These are phyloP conservation scores for Aspergillus latus DNA, from an alignment of 2,329 filamentous ascomycete species.

Conservation along the genomic window DNA sequence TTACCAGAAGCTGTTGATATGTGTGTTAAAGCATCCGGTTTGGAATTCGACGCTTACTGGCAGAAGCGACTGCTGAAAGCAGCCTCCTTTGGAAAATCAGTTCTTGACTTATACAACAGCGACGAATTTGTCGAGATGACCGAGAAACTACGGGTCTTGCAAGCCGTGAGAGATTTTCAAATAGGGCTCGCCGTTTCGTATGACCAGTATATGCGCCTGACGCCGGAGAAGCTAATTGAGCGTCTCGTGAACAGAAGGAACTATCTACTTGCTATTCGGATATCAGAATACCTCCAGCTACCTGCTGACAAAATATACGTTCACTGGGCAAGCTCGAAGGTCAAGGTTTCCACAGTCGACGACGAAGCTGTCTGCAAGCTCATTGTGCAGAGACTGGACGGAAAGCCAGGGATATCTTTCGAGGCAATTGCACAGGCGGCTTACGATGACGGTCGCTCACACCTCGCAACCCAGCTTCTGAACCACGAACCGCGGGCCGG, in stretches of 20 bases:
- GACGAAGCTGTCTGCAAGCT: constrained; percentile 84
- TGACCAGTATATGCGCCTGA: constrained; percentile 88
- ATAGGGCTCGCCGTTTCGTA: constrained; percentile 88
- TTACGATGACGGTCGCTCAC: constrained; percentile 85
- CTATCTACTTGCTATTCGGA: constrained; percentile 83
- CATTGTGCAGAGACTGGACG: constrained; percentile 81
- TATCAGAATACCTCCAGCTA: constrained; percentile 82
- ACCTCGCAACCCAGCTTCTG: constrained; percentile 85
- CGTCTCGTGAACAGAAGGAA: constrained; percentile 85
- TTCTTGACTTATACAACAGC: constrained; percentile 94
- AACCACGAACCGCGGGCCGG: constrained; percentile 93
- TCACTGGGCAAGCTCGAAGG: constrained; percentile 95
- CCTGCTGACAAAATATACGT: constrained; percentile 90
- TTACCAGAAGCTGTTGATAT: constrained; percentile 91
- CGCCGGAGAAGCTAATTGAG: constrained; percentile 81
- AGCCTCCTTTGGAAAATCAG: constrained; percentile 95
- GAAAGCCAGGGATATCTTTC: constrained; percentile 91
- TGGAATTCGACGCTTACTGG: constrained; percentile 87
- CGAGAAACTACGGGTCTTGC: constrained; percentile 86
- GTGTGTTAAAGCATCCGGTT: constrained; percentile 88
- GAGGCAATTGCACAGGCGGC: constrained; percentile 90
- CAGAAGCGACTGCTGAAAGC: constrained; percentile 96
- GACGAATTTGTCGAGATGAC: constrained; percentile 99
- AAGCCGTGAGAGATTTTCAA: constrained; percentile 87
- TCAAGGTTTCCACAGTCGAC: constrained; percentile 77